These are phyloP conservation scores for Plasmodium blacklocki DNA, from an alignment of 169 alveolate genomes.

Conservation along the genomic window DNA sequence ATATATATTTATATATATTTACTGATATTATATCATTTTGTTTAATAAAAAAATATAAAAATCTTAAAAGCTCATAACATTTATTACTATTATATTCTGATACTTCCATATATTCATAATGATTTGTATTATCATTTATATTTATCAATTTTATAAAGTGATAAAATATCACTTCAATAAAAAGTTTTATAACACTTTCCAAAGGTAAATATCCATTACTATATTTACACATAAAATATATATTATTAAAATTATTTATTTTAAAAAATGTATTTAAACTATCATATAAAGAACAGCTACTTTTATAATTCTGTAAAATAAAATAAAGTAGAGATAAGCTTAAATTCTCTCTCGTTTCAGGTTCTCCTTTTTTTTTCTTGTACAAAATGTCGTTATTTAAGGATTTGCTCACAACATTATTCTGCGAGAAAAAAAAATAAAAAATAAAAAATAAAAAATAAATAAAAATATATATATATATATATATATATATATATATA, in stretches of 20 bases:
- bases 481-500: not conserved
- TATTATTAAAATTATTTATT: slow-evolving; percentile 17
- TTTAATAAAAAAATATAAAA: slow-evolving; percentile 26
- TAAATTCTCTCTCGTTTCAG: slow-evolving; percentile 36
- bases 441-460: slow-evolving; percentile 3
- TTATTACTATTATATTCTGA: slow-evolving; percentile 11
- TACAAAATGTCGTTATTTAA: slow-evolving; percentile 35
- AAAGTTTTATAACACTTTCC: slow-evolving; percentile 1
- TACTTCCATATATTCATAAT: not conserved
- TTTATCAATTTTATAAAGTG: not conserved
- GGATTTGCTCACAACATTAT: slow-evolving; percentile 43
- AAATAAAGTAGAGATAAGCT: slow-evolving; percentile 34
- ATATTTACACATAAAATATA: slow-evolving; percentile 60
- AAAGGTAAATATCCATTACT: slow-evolving; percentile 38
- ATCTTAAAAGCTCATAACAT: slow-evolving; percentile 18
- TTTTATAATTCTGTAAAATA: slow-evolving; percentile 21
- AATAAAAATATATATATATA: not conserved
- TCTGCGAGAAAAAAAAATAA: slow-evolving; percentile 22
- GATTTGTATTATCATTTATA: not conserved
- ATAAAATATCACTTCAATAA: not conserved
- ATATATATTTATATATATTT: slow-evolving; percentile 11
- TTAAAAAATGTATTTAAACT: slow-evolving; percentile 25
- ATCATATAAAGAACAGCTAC: slow-evolving; percentile 14
- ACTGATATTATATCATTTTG: slow-evolving; percentile 29
- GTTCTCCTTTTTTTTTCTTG: slow-evolving; percentile 12